Evolutionary conservation across 345 rosid genomes (phyloP).

Genomic region (Diplotaxis tenuifolia): DNA sequence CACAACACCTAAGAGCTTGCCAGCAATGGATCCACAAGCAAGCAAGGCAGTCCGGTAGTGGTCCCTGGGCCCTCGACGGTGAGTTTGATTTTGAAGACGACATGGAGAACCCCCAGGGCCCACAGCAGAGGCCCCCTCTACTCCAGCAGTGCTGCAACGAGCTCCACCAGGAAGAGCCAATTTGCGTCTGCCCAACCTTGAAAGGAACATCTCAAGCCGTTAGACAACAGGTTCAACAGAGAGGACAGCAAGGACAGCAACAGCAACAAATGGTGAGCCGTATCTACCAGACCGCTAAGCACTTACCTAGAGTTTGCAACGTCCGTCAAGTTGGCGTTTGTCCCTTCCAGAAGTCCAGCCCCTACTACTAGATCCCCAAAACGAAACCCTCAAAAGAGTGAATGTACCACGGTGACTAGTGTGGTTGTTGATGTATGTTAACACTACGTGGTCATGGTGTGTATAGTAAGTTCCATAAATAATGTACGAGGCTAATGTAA

Average conservation of each 20-base stretch:
- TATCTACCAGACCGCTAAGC: constrained; percentile 1
- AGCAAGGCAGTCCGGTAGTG: not conserved
- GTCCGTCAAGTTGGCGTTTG: constrained; percentile 19
- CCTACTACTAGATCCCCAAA: constrained; percentile 8
- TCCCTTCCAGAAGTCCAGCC: constrained; percentile 8
- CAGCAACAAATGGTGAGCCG: not conserved
- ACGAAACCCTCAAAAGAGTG: not conserved
- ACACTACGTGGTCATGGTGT: constrained; percentile 8
- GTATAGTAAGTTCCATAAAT: not conserved
- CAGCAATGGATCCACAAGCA: constrained; percentile 3
- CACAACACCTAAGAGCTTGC: constrained; percentile 19
- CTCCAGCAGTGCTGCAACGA: constrained; percentile 31
- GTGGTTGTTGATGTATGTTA: constrained; percentile 11
- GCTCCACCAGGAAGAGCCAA: constrained; percentile 10
- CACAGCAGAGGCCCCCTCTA: not conserved
- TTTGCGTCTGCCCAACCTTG: constrained; percentile 29
- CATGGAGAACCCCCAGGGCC: not conserved
- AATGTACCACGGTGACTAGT: not conserved
- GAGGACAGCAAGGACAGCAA: not conserved
- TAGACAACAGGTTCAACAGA: not conserved
- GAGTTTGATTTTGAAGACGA: constrained; percentile 9
- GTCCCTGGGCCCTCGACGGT: not conserved
- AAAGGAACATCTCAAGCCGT: constrained; percentile 10
- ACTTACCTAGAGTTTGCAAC: constrained; percentile 23
- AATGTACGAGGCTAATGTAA: constrained; percentile 19